These are phyloP conservation scores for Bruguiera parviflora DNA, from an alignment of 345 rosid genomes.

Conservation along the genomic window DNA sequence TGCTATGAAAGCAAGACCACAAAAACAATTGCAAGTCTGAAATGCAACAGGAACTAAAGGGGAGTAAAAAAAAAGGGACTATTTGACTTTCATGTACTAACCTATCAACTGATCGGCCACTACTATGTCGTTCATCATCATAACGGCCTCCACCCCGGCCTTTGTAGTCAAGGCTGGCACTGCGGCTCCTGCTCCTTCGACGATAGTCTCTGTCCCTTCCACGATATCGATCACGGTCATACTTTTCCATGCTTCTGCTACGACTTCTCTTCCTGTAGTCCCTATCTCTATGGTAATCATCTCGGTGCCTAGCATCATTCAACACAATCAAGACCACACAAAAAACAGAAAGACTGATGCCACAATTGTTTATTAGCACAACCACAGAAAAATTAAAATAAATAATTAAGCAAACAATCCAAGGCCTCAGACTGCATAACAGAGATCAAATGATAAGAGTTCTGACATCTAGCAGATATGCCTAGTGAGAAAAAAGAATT, in stretches of 20 bases:
- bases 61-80: background rate
- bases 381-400: too few species aligned
- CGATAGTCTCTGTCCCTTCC: conserved; percentile 51
- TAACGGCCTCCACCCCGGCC: conserved; percentile 49
- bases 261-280: conserved; percentile 51
- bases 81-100: conserved; percentile 1
- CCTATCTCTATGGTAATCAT: conserved; percentile 37
- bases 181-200: conserved; percentile 55
- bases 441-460: too few species aligned
- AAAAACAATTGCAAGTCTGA: background rate
- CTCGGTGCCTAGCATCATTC: conserved; percentile 23
- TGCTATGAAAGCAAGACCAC: conserved; percentile 9
- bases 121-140: conserved; percentile 45
- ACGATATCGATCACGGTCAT: conserved; percentile 45
- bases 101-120: conserved; percentile 54
- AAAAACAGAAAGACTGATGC: background rate
- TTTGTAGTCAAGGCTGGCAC: conserved; percentile 50
- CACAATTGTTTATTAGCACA: background rate
- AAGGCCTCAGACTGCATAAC: too few species aligned
- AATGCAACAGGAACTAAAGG: background rate
- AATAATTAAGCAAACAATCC: too few species aligned
- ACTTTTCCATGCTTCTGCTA: conserved; percentile 52
- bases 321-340: background rate
- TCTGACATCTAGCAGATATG: too few species aligned
- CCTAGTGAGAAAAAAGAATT: too few species aligned